Evolutionary conservation across 495 filamentous ascomycete species (phyloP).

Genomic region (Opeltia flavorubescens): DNA sequence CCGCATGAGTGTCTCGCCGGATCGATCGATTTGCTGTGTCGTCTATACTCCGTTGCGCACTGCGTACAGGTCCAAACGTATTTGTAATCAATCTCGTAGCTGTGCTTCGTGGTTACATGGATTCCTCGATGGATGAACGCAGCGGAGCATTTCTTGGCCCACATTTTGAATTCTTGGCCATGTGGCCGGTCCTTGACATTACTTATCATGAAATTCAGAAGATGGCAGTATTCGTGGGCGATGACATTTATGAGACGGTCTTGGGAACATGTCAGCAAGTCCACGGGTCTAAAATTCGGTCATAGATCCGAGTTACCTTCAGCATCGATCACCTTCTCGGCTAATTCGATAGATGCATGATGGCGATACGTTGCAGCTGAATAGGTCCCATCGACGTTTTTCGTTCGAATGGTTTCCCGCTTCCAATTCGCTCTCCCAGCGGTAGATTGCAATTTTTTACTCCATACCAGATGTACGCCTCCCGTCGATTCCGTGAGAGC

Average conservation of each 20-base stretch:
- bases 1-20: conserved; percentile 52
- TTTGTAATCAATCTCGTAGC: conserved; percentile 77
- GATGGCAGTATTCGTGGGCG: conserved; percentile 91
- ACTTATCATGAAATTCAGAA: conserved; percentile 74
- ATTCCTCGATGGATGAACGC: conserved; percentile 39
- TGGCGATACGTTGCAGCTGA: conserved; percentile 32
- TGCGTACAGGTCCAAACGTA: conserved; percentile 69
- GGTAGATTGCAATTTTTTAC: conserved; percentile 69
- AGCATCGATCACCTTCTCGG: conserved; percentile 70
- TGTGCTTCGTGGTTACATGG: conserved; percentile 72
- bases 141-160: conserved; percentile 38
- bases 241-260: conserved; percentile 71
- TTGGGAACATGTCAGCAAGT: conserved; percentile 3
- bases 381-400: conserved; percentile 11
- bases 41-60: conserved; percentile 54
- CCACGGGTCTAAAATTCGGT: background rate
- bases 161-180: conserved; percentile 69
- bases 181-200: conserved; percentile 57
- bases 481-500: conserved; percentile 49
- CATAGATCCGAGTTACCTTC: conserved; percentile 20
- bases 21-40: conserved; percentile 77
- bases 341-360: conserved; percentile 70
- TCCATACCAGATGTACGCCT: conserved; percentile 71
- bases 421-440: conserved; percentile 81
- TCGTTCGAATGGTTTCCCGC: conserved; percentile 36